Evolutionary conservation across 495 filamentous ascomycete genomes (phyloP).

Genomic region (Parathielavia hyrcaniae): DNA sequence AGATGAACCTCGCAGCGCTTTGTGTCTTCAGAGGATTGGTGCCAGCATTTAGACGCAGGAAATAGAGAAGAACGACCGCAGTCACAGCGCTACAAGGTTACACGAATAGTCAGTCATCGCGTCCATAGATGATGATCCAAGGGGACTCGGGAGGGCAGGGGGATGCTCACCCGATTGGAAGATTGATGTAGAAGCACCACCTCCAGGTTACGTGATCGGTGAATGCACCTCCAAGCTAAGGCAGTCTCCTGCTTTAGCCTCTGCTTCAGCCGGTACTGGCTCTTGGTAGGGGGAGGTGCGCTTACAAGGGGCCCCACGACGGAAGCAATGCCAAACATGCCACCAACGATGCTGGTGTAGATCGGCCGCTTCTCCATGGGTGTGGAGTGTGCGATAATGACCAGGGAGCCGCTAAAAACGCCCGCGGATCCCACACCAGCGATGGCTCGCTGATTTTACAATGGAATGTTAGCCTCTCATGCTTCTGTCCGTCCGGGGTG

Average conservation of each 20-base stretch:
- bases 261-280: too few species aligned
- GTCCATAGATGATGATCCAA: too few species aligned
- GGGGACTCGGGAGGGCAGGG: slow-evolving; percentile 47
- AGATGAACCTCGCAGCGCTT: too few species aligned
- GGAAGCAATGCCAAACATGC: not conserved
- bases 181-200: slow-evolving; percentile 78
- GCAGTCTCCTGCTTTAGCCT: too few species aligned
- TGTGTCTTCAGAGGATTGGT: slow-evolving; percentile 49
- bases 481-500: too few species aligned
- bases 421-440: slow-evolving; percentile 21
- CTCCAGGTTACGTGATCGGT: slow-evolving; percentile 42
- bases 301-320: not conserved
- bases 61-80: not conserved
- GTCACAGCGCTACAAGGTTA: slow-evolving; percentile 25
- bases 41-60: not conserved
- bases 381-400: slow-evolving; percentile 48
- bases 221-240: slow-evolving; percentile 29
- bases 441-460: slow-evolving; percentile 30
- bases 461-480: too few species aligned
- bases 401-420: slow-evolving; percentile 31
- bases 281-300: too few species aligned
- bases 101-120: too few species aligned
- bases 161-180: slow-evolving; percentile 69
- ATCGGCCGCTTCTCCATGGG: slow-evolving; percentile 37
- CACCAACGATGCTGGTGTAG: not conserved